phyloP scores from a whole-genome alignment of 208 protist species.

The Acanthamoeba rhysodes region DNA sequence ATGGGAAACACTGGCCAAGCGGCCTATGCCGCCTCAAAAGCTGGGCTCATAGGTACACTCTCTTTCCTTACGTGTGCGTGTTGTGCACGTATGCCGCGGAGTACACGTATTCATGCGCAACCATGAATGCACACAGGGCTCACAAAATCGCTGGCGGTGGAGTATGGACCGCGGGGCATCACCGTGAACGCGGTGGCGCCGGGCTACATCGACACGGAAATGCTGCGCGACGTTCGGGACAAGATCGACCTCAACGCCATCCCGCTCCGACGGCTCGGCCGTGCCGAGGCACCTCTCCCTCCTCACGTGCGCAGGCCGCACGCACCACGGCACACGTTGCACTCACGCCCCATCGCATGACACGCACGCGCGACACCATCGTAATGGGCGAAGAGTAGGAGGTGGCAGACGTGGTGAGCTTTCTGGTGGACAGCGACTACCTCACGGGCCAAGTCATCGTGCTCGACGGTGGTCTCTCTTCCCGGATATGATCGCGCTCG shows the following conservation, averaged over 20 bases:
- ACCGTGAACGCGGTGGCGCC: slow-evolving; percentile 60
- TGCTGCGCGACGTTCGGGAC: background rate
- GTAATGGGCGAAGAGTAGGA: background rate
- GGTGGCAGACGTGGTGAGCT: slow-evolving; percentile 39
- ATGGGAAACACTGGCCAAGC: slow-evolving; percentile 60
- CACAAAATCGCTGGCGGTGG: slow-evolving; percentile 53
- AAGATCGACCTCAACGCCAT: slow-evolving; percentile 67
- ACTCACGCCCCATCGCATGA: too few species aligned
- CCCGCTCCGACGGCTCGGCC: background rate
- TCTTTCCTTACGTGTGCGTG: too few species aligned
- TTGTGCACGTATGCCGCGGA: too few species aligned
- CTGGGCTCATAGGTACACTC: slow-evolving; percentile 22
- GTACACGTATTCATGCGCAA: too few species aligned
- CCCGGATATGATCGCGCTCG: background rate
- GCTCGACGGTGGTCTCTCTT: slow-evolving; percentile 57
- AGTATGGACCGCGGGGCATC: slow-evolving; percentile 62
- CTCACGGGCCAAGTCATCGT: slow-evolving; percentile 56
- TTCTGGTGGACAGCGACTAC: slow-evolving; percentile 45
- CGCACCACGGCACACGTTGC: background rate
- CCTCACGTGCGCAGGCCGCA: background rate
- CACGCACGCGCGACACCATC: too few species aligned
- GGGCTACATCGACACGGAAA: slow-evolving; percentile 68
- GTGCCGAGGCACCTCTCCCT: background rate
- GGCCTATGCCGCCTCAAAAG: slow-evolving; percentile 37
- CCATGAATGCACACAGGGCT: too few species aligned